phyloP scores from a whole-genome alignment of 371 early-diverging fungal species.

The Umbelopsis sp. region DNA sequence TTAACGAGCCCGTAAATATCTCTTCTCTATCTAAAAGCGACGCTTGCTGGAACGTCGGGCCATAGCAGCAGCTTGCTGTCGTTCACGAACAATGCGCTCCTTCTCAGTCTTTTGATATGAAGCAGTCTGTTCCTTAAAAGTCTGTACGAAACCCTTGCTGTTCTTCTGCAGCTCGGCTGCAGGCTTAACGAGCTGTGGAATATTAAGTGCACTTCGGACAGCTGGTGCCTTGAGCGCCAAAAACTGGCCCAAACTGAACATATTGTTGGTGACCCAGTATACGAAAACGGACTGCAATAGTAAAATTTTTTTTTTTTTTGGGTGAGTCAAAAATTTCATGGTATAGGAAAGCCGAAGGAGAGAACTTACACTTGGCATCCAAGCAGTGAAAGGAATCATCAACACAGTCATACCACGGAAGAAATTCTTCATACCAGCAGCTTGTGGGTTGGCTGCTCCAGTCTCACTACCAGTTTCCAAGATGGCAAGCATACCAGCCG shows the following conservation, averaged over 20 bases:
- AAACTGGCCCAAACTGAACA: slow-evolving; percentile 74
- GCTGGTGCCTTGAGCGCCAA: slow-evolving; percentile 60
- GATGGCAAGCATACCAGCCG: slow-evolving; percentile 71
- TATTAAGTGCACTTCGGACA: slow-evolving; percentile 60
- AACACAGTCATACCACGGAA: slow-evolving; percentile 69
- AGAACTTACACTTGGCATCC: slow-evolving; percentile 75
- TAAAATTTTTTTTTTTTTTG: neutral
- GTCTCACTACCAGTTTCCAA: slow-evolving; percentile 76
- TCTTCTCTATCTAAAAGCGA: slow-evolving; percentile 39
- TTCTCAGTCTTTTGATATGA: slow-evolving; percentile 45
- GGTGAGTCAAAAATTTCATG: neutral
- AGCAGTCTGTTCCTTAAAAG: slow-evolving; percentile 47
- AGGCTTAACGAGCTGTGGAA: slow-evolving; percentile 57
- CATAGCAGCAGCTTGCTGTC: slow-evolving; percentile 52
- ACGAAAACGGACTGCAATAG: slow-evolving; percentile 72
- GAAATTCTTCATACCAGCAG: slow-evolving; percentile 65
- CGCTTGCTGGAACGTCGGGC: slow-evolving; percentile 55
- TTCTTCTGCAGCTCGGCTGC: slow-evolving; percentile 51
- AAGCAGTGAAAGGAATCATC: slow-evolving; percentile 70
- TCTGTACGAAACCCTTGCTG: slow-evolving; percentile 51
- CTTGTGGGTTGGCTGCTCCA: slow-evolving; percentile 50
- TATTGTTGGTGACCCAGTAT: slow-evolving; percentile 85
- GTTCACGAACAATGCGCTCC: slow-evolving; percentile 51
- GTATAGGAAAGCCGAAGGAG: neutral
- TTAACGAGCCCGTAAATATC: too few species aligned